Base-by-base conservation (phyloP, 768 basidiomycete genomes). In the Tylopilus felleus region DNA sequence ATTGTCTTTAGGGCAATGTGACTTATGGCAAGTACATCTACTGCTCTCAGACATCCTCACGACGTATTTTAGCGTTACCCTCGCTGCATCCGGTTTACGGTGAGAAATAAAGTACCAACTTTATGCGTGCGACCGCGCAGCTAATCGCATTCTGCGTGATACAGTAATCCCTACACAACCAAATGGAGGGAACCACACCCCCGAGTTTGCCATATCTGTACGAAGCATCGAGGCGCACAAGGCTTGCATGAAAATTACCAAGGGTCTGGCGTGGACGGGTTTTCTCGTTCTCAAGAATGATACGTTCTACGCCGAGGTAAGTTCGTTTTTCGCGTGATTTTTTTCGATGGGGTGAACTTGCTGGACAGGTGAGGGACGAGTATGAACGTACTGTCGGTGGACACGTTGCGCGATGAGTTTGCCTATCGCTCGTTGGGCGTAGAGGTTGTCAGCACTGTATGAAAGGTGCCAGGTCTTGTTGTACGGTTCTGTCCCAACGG, bases 181-280 rank as follows among this genome's bases (percentile, higher is more conserved):
- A 8, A 72, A 79, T 46, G 88, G 87, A 38, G 84, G 83, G 17
- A 91, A 91, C 61, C 89, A 91, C 61, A 89, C 89, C 1, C 74
- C 81, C 8, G 80, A 74, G 5, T 91, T 90, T 66, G 73, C 85
- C 19, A 68, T 72, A 49, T 76, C 88, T 23, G 83, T 86, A 23
- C 73, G 75, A 27, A 82, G 79, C 39, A 63, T 71, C 39, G 80
- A 81, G 56, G 89, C 89, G 16, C 89, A 90, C 62, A 73, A 74
- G 41, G 75, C 75, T 19, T 81, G 81, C 28, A 77, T 90, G 66
- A 63, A 68, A 8, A 70, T 82, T 27, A 75, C 80, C 29, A 86
- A 85, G 60, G 83, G 77, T n/a, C 68, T 90, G 36, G 86, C 88
- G 5, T 71, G 78, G 52, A 82, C 80, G 4, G 86, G 80, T 2